Percentiles rank a stretch among this genome's conserved stretches.
phyloP scores from a whole-genome alignment of 202 grass and related monocot genomes.

The Eragrostis tef region DNA sequence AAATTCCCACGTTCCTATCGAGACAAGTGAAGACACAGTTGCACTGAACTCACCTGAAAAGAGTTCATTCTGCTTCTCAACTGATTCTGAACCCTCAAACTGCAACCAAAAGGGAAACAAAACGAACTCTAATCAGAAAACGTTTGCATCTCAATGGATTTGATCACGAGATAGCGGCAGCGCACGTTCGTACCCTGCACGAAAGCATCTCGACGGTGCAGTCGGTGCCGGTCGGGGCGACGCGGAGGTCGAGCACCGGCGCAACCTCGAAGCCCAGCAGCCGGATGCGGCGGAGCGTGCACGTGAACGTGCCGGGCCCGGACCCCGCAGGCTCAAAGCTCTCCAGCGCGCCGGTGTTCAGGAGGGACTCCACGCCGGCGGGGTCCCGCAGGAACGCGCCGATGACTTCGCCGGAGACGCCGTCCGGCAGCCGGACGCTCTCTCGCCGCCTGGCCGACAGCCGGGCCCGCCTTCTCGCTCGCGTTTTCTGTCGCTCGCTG shows the following conservation, averaged over 20 bases:
- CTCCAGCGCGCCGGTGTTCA: constrained; percentile 78
- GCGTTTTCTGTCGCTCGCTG: not conserved
- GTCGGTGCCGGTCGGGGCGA: constrained; percentile 57
- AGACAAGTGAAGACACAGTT: too few relatives aligned
- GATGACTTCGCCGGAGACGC: constrained; percentile 40
- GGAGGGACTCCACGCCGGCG: constrained; percentile 69
- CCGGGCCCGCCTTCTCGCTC: constrained; percentile 44
- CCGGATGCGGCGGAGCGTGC: constrained; percentile 69
- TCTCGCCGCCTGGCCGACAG: constrained; percentile 63
- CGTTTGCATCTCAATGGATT: too few relatives aligned
- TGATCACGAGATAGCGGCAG: not conserved
- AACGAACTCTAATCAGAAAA: not conserved
- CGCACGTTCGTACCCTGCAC: constrained; percentile 47
- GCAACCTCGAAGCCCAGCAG: constrained; percentile 77
- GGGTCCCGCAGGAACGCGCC: constrained; percentile 71
- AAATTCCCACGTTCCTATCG: too few relatives aligned
- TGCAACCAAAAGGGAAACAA: constrained; percentile 31
- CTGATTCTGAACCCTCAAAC: constrained; percentile 72
- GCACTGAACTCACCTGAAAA: constrained; percentile 58
- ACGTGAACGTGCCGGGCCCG: constrained; percentile 49
- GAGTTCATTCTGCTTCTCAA: constrained; percentile 71
- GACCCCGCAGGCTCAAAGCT: constrained; percentile 54
- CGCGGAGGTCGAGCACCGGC: constrained; percentile 72
- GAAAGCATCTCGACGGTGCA: constrained; percentile 91
- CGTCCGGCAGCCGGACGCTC: constrained; percentile 54